These are phyloP conservation scores for Phytopythium vexans DNA, from an alignment of 352 stramenopile genomes.

Conservation along the genomic window DNA sequence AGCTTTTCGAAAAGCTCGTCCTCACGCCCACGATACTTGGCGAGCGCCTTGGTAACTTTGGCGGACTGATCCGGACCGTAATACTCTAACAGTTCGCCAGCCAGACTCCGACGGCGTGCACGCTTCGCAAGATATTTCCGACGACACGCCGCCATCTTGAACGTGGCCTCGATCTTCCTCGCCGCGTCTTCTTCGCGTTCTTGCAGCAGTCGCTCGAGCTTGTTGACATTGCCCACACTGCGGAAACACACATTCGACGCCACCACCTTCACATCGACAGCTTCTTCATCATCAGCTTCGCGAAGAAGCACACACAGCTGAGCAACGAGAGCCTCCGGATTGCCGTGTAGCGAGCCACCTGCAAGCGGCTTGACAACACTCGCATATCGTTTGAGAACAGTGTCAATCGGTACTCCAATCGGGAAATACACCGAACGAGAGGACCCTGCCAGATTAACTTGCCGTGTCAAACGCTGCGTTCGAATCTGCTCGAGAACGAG, in stretches of 20 bases:
- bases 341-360: too few relatives aligned
- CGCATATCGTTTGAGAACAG: slow-evolving; percentile 25
- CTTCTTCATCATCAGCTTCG: not conserved
- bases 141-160: slow-evolving; percentile 33
- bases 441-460: slow-evolving; percentile 25
- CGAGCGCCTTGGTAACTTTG: slow-evolving; percentile 34
- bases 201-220: slow-evolving; percentile 36
- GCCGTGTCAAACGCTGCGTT: slow-evolving; percentile 27
- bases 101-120: slow-evolving; percentile 20
- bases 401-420: slow-evolving; percentile 18
- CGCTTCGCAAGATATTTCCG: slow-evolving; percentile 25
- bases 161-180: slow-evolving; percentile 31
- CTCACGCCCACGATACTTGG: slow-evolving; percentile 38
- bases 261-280: not conserved
- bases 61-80: slow-evolving; percentile 25
- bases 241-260: slow-evolving; percentile 18
- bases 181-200: slow-evolving; percentile 27
- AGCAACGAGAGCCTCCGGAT: too few relatives aligned
- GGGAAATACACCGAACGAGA: slow-evolving; percentile 15
- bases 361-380: slow-evolving; percentile 11
- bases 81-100: slow-evolving; percentile 35
- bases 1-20: slow-evolving; percentile 38
- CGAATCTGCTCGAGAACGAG: slow-evolving; percentile 28
- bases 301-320: not conserved
- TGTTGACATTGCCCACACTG: slow-evolving; percentile 27